Base-by-base conservation (phyloP, 805 yeast genomes). In the Tetrapisispora taiwanensis region DNA sequence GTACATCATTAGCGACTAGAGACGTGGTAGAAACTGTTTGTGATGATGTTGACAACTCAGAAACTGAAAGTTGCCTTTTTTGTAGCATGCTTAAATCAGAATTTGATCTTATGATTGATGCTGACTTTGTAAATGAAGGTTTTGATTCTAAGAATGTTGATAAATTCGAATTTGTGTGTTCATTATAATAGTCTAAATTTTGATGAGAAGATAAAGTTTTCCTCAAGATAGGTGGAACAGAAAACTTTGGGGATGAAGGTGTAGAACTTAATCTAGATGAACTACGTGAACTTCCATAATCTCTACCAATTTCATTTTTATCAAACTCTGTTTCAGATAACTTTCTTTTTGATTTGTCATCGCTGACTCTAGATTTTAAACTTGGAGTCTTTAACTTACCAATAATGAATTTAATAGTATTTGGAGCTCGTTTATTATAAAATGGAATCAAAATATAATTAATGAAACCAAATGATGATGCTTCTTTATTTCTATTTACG, bases 371-470 rank as follows among this genome's bases (percentile, higher is more conserved):
- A 35, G 67, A 33, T 37, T 44, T 68, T 49, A 72, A 53, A 32
- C 60, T 68, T 54, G 73, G 74, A 13, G 73, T 75, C 46, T 74
- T 76, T 39, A 77, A 63, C 43, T 70, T 73, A 18, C 67, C 67
- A 6, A 75, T 62, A 19, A 76, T 60, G 46, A 69, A 71, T 40
- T 67, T 68, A 8, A 75, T 69, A 4, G 73, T 59, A 34, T 62
- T 52, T 0, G 83, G 82, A 4, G 75, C 57, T 46, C 63, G 70
- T 45, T 69, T 70, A 41, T 66, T 72, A 53, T 66, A 78, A 56
- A 71, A 75, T 0, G 83, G 82, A 1, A 77, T 66, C 3, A 78
- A 46, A 8, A 77, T 75, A 48, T 71, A 72, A 3, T 71, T 75
- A 32, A 75, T 58, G 52, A 75, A 78, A 4, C 76, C 78, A 17